These are phyloP conservation scores for Candida smagusa DNA, from an alignment of 1,139 yeast genomes.

Conservation along the genomic window DNA sequence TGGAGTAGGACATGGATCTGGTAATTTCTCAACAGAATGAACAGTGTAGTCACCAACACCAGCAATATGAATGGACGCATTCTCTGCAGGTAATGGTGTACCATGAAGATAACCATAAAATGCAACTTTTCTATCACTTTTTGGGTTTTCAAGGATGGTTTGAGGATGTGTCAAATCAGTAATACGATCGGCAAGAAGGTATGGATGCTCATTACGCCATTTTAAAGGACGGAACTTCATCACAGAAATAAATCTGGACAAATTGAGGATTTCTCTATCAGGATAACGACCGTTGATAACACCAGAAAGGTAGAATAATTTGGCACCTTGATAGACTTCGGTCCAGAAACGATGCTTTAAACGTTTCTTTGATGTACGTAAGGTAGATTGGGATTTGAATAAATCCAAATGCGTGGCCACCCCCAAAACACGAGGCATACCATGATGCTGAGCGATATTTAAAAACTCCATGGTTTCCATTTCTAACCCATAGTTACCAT, in stretches of 20 bases:
- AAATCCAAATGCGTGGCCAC: constrained; percentile 94
- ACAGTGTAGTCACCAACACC: constrained; percentile 91
- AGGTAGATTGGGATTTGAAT: constrained; percentile 83
- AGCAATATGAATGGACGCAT: constrained; percentile 86
- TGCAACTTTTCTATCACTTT: constrained; percentile 86
- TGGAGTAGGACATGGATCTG: constrained; percentile 99
- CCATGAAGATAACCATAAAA: constrained; percentile 95
- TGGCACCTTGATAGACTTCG: constrained; percentile 98
- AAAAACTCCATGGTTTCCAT: constrained; percentile 99
- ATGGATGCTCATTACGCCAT: constrained; percentile 99
- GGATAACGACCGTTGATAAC: constrained; percentile 97
- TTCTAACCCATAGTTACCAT: constrained; percentile 97
- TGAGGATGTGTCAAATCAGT: constrained; percentile 97
- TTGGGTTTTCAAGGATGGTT: constrained; percentile 69
- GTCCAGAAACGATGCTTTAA: constrained; percentile 97
- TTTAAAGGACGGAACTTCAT: constrained; percentile 97
- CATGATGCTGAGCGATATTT: constrained; percentile 95
- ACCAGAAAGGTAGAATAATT: constrained; percentile 89
- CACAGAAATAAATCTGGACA: constrained; percentile 89
- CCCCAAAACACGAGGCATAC: constrained; percentile 97
- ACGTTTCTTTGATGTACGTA: constrained; percentile 88
- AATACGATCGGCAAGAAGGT: constrained; percentile 83
- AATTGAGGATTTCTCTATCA: constrained; percentile 88
- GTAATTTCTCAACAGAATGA: constrained; percentile 76
- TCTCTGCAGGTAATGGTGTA: constrained; percentile 70